Conservation (phyloP, 164 flowering plant species). For the Aristolochia fimbriata region DNA sequence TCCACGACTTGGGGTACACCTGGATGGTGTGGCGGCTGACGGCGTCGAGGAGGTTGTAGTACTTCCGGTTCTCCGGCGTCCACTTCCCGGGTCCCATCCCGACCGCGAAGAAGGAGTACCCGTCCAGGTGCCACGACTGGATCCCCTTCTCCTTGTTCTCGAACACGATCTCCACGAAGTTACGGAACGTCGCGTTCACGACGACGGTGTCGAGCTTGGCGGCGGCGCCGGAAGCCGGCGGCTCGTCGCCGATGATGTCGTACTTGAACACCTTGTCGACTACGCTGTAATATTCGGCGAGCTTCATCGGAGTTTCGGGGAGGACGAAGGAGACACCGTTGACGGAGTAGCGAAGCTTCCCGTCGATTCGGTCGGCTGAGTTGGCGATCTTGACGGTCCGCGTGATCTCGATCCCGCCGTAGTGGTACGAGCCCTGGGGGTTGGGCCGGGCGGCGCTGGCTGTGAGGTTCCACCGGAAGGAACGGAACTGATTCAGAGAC, state of each 20-base stretch:
- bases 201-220: constrained; percentile 17
- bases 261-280: constrained; percentile 25
- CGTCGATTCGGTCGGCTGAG: constrained; percentile 17
- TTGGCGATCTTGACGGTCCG: constrained; percentile 34
- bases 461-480: no score
- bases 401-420: constrained; percentile 32
- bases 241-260: constrained; percentile 23
- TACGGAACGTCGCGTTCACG: constrained; percentile 26
- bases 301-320: constrained; percentile 27
- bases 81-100: constrained; percentile 40
- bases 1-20: constrained; percentile 42
- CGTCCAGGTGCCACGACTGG: constrained; percentile 38
- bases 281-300: constrained; percentile 28
- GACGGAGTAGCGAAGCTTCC: constrained; percentile 34
- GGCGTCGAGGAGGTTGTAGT: constrained; percentile 41
- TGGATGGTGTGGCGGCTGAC: no score
- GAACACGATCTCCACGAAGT: constrained; percentile 41
- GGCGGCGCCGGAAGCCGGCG: constrained; percentile 11
- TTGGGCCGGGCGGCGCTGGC: constrained; percentile 43
- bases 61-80: constrained; percentile 35
- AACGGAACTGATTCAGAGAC: constrained; percentile 36
- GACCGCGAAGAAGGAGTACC: constrained; percentile 44
- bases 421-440: constrained; percentile 45
- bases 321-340: constrained; percentile 25
- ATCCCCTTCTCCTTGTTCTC: constrained; percentile 40